These are phyloP conservation scores for Aspergillus sp. DNA, from an alignment of 2,329 filamentous ascomycete species.

Conservation along the genomic window DNA sequence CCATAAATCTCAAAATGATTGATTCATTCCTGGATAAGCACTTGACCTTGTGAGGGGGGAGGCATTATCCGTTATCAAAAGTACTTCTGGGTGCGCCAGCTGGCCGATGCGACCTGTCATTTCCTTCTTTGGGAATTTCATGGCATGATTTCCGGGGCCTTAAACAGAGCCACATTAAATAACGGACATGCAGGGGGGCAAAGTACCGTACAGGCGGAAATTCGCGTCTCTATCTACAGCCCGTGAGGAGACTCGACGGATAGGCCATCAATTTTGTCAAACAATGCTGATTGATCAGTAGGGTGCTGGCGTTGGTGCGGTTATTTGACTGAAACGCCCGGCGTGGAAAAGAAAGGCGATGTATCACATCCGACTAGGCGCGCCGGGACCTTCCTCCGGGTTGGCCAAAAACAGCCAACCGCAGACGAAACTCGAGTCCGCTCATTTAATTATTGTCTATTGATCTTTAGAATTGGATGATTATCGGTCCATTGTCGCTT, in stretches of 20 bases:
- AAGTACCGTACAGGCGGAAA: slow-evolving; percentile 16
- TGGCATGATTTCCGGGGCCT: neutral
- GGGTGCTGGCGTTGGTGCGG: neutral
- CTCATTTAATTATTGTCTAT: neutral
- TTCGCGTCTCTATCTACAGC: slow-evolving; percentile 5
- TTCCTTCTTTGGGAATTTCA: slow-evolving; percentile 8
- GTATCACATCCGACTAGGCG: slow-evolving; percentile 14
- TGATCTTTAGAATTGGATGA: neutral
- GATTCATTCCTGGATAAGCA: neutral
- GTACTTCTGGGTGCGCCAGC: neutral
- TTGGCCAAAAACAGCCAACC: neutral
- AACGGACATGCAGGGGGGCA: slow-evolving; percentile 23
- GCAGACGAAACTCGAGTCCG: neutral
- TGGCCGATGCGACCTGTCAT: slow-evolving; percentile 19
- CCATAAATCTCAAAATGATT: neutral
- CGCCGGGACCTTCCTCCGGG: neutral
- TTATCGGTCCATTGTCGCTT: neutral
- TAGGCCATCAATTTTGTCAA: neutral
- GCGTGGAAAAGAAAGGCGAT: slow-evolving; percentile 11
- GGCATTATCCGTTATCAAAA: slow-evolving; percentile 2
- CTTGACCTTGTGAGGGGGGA: neutral
- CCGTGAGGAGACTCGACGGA: neutral
- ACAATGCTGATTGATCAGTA: neutral
- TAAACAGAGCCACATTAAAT: slow-evolving; percentile 18
- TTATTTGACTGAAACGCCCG: slow-evolving; percentile 6